Evolutionary conservation across 371 early-diverging fungal species (phyloP).

Genomic region (Actinomortierella ambigua): DNA sequence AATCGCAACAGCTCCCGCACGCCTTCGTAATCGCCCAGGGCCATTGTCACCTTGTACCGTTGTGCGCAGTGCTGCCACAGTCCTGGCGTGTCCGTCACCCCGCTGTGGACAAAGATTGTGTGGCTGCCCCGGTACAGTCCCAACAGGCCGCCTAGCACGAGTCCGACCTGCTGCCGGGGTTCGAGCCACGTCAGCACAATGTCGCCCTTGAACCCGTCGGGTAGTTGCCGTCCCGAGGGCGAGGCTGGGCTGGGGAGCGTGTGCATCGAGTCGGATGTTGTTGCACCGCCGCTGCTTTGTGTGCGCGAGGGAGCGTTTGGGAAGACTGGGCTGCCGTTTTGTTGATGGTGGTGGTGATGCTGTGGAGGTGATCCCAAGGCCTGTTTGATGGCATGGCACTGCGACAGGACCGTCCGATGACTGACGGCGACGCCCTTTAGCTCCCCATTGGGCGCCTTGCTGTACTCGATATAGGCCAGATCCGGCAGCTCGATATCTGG

Average conservation of each 20-base stretch:
- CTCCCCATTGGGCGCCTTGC: conserved; percentile 82
- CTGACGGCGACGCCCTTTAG: conserved; percentile 84
- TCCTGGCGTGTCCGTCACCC: conserved; percentile 67
- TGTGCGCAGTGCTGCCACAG: conserved; percentile 74
- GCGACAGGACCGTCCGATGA: conserved; percentile 78
- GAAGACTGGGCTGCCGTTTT: neutral
- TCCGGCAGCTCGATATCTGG: conserved; percentile 58
- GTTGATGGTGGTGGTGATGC: conserved; percentile 10
- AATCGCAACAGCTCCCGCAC: conserved; percentile 57
- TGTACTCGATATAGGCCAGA: conserved; percentile 87
- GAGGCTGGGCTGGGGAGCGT: conserved; percentile 14
- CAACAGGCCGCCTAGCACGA: conserved; percentile 69
- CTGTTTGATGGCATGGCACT: conserved; percentile 58
- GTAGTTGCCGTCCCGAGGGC: conserved; percentile 26
- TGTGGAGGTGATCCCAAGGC: conserved; percentile 36
- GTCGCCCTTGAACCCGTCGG: conserved; percentile 45
- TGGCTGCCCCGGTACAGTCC: conserved; percentile 76
- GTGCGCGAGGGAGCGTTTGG: conserved; percentile 12
- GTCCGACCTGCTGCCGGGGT: conserved; percentile 84
- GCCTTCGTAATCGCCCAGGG: conserved; percentile 73
- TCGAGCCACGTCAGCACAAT: conserved; percentile 73
- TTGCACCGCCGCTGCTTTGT: conserved; percentile 9
- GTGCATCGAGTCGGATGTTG: conserved; percentile 30
- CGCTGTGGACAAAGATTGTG: conserved; percentile 67
- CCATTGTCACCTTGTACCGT: conserved; percentile 66